phyloP scores from a whole-genome alignment of 805 yeast species.

The Wickerhamomyces xylosicus region DNA sequence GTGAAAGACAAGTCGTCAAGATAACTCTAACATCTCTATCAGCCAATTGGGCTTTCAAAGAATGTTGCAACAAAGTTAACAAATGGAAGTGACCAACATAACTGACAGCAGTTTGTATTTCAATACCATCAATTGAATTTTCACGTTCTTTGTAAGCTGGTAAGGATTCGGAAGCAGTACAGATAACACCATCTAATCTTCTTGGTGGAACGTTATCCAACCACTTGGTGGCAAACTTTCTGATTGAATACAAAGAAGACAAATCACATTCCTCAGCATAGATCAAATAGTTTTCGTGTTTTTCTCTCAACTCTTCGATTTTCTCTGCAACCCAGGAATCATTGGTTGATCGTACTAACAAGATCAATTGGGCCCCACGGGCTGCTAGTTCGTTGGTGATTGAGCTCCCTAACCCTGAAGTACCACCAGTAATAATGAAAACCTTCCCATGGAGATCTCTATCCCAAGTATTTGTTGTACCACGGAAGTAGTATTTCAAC shows the following conservation, averaged over 20 bases:
- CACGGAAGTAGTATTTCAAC: slow-evolving; percentile 67
- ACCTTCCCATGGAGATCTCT: slow-evolving; percentile 89
- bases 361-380: slow-evolving; percentile 78
- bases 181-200: slow-evolving; percentile 79
- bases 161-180: slow-evolving; percentile 76
- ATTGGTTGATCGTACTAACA: slow-evolving; percentile 51
- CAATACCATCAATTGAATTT: slow-evolving; percentile 74
- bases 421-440: slow-evolving; percentile 81
- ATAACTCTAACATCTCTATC: slow-evolving; percentile 88
- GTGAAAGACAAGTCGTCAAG: slow-evolving; percentile 69
- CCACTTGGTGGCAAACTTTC: slow-evolving; percentile 93
- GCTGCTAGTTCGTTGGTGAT: slow-evolving; percentile 65
- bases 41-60: slow-evolving; percentile 81
- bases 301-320: slow-evolving; percentile 64
- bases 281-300: slow-evolving; percentile 60
- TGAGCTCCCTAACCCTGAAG: slow-evolving; percentile 80
- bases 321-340: slow-evolving; percentile 77
- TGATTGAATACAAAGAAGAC: slow-evolving; percentile 56
- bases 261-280: slow-evolving; percentile 91
- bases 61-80: slow-evolving; percentile 70
- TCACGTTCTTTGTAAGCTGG: slow-evolving; percentile 63
- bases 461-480: slow-evolving; percentile 82
- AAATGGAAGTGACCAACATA: slow-evolving; percentile 77
- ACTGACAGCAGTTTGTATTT: slow-evolving; percentile 74
- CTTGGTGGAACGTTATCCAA: slow-evolving; percentile 85